These are phyloP conservation scores for Entrophospora sp. DNA, from an alignment of 192 early-diverging fungal genomes.

Conservation along the genomic window DNA sequence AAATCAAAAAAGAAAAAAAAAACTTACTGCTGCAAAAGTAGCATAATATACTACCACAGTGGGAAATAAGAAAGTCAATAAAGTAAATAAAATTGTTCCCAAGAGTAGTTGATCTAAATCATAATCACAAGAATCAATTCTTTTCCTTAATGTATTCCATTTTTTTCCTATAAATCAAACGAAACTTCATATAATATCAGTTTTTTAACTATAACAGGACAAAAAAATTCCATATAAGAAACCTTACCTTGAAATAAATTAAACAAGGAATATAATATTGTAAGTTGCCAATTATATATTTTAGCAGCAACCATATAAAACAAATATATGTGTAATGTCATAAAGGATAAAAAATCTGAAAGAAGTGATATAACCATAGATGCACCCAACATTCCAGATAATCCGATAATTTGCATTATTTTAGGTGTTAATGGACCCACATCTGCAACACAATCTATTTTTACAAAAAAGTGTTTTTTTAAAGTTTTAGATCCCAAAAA, in stretches of 20 bases:
- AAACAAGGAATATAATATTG: slow-evolving; percentile 76
- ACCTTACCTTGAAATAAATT: slow-evolving; percentile 80
- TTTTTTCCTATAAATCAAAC: slow-evolving; percentile 51
- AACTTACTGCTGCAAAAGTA: slow-evolving; percentile 71
- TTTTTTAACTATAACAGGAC: neutral
- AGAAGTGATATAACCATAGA: slow-evolving; percentile 77
- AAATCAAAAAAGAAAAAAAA: neutral
- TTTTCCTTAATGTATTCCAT: slow-evolving; percentile 77
- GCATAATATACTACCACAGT: slow-evolving; percentile 91
- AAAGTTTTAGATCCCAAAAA: neutral
- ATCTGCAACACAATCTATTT: slow-evolving; percentile 35
- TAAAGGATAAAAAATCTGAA: slow-evolving; percentile 74
- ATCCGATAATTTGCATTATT: slow-evolving; percentile 62
- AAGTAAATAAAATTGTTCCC: slow-evolving; percentile 87
- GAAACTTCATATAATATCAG: neutral
- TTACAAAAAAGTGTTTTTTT: no score
- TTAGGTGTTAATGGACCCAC: slow-evolving; percentile 45
- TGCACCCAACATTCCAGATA: slow-evolving; percentile 71
- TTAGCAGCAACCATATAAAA: slow-evolving; percentile 91
- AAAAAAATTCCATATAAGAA: neutral
- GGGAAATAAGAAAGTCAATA: slow-evolving; percentile 91
- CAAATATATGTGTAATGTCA: slow-evolving; percentile 87
- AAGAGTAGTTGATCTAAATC: slow-evolving; percentile 90
- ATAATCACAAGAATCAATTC: slow-evolving; percentile 91
- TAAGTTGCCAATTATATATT: slow-evolving; percentile 90